Evolutionary conservation across 306 rosid species (phyloP).

Genomic region (Fragaria vesca): DNA sequence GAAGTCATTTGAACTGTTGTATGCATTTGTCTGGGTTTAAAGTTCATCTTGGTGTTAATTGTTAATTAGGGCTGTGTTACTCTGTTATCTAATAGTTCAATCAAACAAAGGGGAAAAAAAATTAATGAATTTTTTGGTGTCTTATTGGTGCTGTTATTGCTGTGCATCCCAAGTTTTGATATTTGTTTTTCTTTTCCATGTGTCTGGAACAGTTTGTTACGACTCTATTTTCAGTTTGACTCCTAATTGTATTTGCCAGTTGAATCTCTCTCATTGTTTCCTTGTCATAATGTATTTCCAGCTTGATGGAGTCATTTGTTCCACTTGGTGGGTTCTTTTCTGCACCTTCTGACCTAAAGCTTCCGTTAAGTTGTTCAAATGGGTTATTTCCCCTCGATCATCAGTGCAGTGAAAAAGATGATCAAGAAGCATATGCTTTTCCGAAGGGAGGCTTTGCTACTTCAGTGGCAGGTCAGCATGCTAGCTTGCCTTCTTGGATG

Average conservation of each 20-base stretch:
- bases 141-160: no score
- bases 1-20: not conserved
- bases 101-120: not conserved
- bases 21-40: not conserved
- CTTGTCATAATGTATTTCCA: constrained; percentile 41
- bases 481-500: constrained; percentile 75
- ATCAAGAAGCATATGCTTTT: constrained; percentile 48
- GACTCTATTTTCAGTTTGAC: constrained; percentile 2
- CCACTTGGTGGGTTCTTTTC: constrained; percentile 96
- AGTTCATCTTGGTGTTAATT: not conserved
- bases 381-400: constrained; percentile 42
- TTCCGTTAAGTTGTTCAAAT: constrained; percentile 45
- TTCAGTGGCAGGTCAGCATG: constrained; percentile 46
- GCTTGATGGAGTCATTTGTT: constrained; percentile 94
- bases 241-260: constrained; percentile 15
- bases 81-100: not conserved
- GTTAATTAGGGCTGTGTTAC: not conserved
- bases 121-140: not conserved
- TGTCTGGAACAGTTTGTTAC: not conserved
- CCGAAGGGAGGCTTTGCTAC: constrained; percentile 43
- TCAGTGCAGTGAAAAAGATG: constrained; percentile 50
- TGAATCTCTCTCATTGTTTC: constrained; percentile 20
- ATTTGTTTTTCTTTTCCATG: not conserved
- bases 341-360: constrained; percentile 68
- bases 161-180: not conserved